Conservation (phyloP, 176 grass and related monocot species). For the Aegilops umbellulata region DNA sequence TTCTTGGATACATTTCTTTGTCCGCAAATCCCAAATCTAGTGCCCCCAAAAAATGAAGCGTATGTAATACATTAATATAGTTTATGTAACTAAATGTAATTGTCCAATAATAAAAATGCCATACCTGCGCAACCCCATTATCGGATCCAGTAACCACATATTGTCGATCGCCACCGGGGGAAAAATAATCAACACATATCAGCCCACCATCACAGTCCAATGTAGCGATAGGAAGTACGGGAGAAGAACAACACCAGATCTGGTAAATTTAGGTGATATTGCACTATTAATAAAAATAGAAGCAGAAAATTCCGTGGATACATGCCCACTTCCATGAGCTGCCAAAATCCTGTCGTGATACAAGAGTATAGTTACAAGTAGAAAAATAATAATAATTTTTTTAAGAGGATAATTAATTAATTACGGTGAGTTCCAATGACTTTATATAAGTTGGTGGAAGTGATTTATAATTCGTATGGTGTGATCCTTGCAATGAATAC, state of each 20-base stretch:
- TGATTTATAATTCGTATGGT: background rate
- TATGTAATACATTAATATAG: background rate
- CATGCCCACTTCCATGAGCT: slow-evolving; percentile 56
- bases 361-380: background rate
- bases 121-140: background rate
- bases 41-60: background rate
- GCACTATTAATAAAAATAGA: background rate
- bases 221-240: slow-evolving; percentile 40
- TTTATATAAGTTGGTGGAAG: too few relatives aligned
- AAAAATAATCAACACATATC: background rate
- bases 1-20: background rate
- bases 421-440: background rate
- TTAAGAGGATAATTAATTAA: too few relatives aligned
- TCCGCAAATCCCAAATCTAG: background rate
- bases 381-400: background rate
- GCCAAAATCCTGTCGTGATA: slow-evolving; percentile 43
- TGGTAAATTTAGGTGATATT: slow-evolving; percentile 1
- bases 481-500: background rate
- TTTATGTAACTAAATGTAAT: background rate
- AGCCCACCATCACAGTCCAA: background rate
- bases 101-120: background rate
- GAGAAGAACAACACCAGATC: slow-evolving; percentile 56
- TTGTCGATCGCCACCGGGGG: background rate
- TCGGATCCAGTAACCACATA: background rate
- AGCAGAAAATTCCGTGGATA: slow-evolving; percentile 17